Base-by-base conservation (phyloP, 2,329 filamentous ascomycete genomes). In the Tolypocladium cylindrosporum region DNA sequence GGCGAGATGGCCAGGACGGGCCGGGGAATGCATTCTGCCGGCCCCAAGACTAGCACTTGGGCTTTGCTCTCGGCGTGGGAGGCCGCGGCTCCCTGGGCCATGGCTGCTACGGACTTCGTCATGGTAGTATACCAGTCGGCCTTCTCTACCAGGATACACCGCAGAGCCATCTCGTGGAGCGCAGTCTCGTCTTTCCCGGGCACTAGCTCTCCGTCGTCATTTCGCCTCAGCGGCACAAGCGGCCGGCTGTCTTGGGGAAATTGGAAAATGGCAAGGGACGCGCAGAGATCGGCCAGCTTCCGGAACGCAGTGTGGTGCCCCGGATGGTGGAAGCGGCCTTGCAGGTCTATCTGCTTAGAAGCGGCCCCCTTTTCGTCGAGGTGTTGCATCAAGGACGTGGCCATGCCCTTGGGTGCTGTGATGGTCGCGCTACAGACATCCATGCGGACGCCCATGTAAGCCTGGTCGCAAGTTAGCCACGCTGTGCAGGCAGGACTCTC, bases 151-250 rank as follows among this genome's bases (percentile, higher is more conserved):
- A 56, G 39, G 27, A 56, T 56, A 7, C 55, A 56, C 45, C 10
- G 55, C 21, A 56, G 10, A n/a, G 55, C 55, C 37, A 56, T 56
- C 14, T 56, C 55, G 37, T 56, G 55, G 4, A 56, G 43, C 4
- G 21, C 9, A 11, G 24, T 8, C 14, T 51, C 45, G 9, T 36
- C 19, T 7, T 24, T 31, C 7, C 24, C 24, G 6, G 55, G 36
- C 13, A 41, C 16, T 14, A 42, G 4, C 6, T 41, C 6, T 39
- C 37, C 43, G 1, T 13, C 9, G 5, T 40, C 37, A n/a, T 56
- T 56, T 10, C 45, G 36, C 11, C 55, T 51, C 24, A 56, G 14
- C 1, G 55, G 55, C 11, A 56, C 55, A 3, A 52, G 39, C 5
- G 39, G 48, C 2, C 37, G 48, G 14, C 6, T 37, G 14, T 27